Evolutionary conservation across 495 filamentous ascomycete genomes (phyloP), one percentile per base, ranked within the genome.

Genomic region (Annulohypoxylon nitens): DNA sequence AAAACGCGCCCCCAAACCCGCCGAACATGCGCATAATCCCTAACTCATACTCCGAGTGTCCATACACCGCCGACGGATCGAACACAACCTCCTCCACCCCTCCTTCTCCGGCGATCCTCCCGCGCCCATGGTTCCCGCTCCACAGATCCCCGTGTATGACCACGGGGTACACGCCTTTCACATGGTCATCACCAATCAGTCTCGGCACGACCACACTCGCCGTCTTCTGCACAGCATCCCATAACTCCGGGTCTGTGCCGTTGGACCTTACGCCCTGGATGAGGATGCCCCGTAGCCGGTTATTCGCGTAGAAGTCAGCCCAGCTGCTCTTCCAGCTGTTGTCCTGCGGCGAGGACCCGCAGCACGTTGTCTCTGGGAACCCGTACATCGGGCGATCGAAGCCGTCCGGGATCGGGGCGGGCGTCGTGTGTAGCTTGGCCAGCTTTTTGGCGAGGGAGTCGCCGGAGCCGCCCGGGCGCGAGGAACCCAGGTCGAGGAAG

Each of bases 1-100:
- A 90, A 72, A 97, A 97, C 5, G 70, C 76, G 0, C 79, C 76
- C 18, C 90, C 90, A 84, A 97, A 97, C 3, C 95, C 95, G 0
- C 95, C 95, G 87, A 97, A 97, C 93, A 98, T 95, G 65, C 86
- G 86, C 95, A 97, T 97, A 58, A 97, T 97, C 1, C 95, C 95
- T 55, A 95, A 78, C 78, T 97, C 95, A 82, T 90, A 97, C 84
- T 97, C 95, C 14, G 84, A 90, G 79, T 97, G 93, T n/a, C 89
- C 93, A 81, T 95, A 97, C 62, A 89, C 90, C 43, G 88, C 85
- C 14, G 89, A 89, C 20, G 94, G 90, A 81, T 97, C 95, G 82
- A 91, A 97, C 3, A 97, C 88, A 10, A 97, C 90, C 70, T 95
- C 94, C 64, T 94, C 92, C 0, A 83, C 82, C 4, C 82, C 86